These are phyloP conservation scores for Thymus mandschuricus DNA, from an alignment of 257 asterid genomes.

Conservation along the genomic window DNA sequence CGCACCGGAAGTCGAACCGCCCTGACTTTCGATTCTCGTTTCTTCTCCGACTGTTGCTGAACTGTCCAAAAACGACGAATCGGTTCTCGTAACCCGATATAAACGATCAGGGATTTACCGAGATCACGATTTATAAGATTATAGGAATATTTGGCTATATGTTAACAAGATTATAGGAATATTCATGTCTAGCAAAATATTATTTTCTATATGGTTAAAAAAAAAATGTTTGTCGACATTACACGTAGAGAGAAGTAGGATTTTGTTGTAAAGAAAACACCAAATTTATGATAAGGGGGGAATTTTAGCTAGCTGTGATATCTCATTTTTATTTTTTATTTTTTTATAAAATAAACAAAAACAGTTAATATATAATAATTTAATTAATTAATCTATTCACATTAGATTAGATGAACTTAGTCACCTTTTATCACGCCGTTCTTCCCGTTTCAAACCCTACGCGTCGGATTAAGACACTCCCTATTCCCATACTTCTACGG, in stretches of 20 bases:
- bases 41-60: too few relatives aligned
- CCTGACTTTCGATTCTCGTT: too few relatives aligned
- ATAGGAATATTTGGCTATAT: background rate
- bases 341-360: too few relatives aligned
- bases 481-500: background rate
- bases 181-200: constrained; percentile 16
- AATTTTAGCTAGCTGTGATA: constrained; percentile 49
- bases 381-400: constrained; percentile 21
- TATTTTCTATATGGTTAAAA: constrained; percentile 25
- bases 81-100: too few relatives aligned
- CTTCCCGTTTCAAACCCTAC: constrained; percentile 28
- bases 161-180: constrained; percentile 25
- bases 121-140: background rate
- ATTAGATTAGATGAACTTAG: constrained; percentile 61
- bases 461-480: constrained; percentile 15
- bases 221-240: constrained; percentile 22
- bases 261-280: constrained; percentile 13
- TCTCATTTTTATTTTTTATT: constrained; percentile 26
- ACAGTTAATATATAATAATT: background rate
- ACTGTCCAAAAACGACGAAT: too few relatives aligned
- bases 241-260: constrained; percentile 16
- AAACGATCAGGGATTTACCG: too few relatives aligned
- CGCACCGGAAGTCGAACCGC: too few relatives aligned
- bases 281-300: constrained; percentile 29
- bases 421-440: constrained; percentile 34